Evolutionary conservation across 495 filamentous ascomycete species (phyloP).

Genomic region (Trichoderma reesei): DNA sequence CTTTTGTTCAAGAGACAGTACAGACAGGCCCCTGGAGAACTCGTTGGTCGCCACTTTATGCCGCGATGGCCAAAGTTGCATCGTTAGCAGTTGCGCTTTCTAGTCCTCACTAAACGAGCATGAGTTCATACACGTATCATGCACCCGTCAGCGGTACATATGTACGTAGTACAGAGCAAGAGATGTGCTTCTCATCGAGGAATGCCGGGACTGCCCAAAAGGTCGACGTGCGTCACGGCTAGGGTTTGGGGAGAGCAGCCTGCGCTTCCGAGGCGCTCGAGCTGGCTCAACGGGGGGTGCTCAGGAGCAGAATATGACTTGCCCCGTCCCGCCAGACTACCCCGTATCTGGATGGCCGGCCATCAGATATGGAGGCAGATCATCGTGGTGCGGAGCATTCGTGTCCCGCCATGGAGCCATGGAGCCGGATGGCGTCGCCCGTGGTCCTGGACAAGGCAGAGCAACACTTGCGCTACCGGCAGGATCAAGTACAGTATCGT

Average conservation of each 20-base stretch:
- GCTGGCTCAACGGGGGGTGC: not conserved
- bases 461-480: too few species aligned
- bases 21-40: not conserved
- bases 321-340: not conserved
- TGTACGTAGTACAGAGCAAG: not conserved
- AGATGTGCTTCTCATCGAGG: not conserved
- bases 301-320: not conserved
- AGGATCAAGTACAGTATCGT: too few species aligned
- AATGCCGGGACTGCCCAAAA: not conserved
- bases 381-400: conserved; percentile 6
- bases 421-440: not conserved
- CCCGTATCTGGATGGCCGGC: not conserved
- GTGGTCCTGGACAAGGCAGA: not conserved
- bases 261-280: not conserved
- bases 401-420: not conserved
- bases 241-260: not conserved
- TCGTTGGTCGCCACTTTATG: not conserved
- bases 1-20: not conserved
- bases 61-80: conserved; percentile 3
- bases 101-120: not conserved
- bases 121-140: not conserved
- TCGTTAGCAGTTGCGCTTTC: not conserved
- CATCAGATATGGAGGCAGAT: conserved; percentile 3
- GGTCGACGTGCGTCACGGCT: conserved; percentile 2
- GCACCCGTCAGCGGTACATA: not conserved